These are phyloP conservation scores for Silene latifolia DNA, from an alignment of 148 eudicot genomes.

Conservation along the genomic window DNA sequence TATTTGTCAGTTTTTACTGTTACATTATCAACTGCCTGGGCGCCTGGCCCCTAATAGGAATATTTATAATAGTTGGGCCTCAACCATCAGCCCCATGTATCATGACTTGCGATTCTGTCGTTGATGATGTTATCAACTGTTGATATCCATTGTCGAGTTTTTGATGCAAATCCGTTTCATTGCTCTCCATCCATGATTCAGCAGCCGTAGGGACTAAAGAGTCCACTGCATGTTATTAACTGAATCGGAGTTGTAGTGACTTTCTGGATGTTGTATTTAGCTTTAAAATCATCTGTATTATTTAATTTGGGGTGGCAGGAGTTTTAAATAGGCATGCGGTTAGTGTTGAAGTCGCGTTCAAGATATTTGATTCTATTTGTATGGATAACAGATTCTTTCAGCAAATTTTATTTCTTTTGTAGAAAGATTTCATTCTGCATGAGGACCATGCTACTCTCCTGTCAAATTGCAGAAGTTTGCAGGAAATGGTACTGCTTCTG, in stretches of 20 bases:
- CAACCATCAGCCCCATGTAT: too few species aligned
- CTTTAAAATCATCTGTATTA: too few species aligned
- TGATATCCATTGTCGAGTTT: background rate
- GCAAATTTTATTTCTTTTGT: background rate
- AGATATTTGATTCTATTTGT: background rate
- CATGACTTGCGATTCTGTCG: constrained; percentile 13
- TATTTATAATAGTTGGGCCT: too few species aligned
- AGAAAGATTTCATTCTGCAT: constrained; percentile 7
- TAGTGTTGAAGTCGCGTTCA: background rate
- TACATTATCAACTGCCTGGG: too few species aligned
- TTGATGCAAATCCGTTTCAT: background rate
- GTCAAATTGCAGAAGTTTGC: constrained; percentile 4
- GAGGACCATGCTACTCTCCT: constrained; percentile 7
- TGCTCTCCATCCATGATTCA: background rate
- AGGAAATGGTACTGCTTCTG: background rate
- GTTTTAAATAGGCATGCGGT: too few species aligned
- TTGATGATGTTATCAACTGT: constrained; percentile 7
- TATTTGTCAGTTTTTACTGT: too few species aligned
- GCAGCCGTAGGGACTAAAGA: background rate
- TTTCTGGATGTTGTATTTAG: too few species aligned
- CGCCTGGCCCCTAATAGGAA: too few species aligned
- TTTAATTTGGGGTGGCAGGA: too few species aligned
- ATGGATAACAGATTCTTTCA: constrained; percentile 15
- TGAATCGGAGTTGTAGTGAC: background rate
- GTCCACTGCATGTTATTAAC: background rate